A percentile compares a stretch with the other conserved stretches of the same genome.
Evolutionary conservation across 495 filamentous ascomycete genomes (phyloP).

Genomic region (Aspergillus egyptiacus): DNA sequence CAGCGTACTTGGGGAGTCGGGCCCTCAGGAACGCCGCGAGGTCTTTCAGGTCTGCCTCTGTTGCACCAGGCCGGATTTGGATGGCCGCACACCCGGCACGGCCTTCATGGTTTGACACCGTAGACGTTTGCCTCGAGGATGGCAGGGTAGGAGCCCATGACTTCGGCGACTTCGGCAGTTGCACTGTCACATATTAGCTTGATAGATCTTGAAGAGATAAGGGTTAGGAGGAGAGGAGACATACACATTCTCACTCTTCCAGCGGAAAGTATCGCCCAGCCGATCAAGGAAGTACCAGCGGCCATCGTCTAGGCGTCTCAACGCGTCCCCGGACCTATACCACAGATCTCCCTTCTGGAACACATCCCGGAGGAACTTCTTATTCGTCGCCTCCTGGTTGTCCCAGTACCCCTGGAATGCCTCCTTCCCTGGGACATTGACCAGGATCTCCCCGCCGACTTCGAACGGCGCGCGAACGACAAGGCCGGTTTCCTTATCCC

Average conservation of each 20-base stretch:
- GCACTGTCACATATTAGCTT: conserved; percentile 22
- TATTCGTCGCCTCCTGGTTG: conserved; percentile 58
- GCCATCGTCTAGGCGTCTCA: conserved; percentile 59
- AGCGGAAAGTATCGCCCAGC: conserved; percentile 74
- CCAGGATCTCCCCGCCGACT: conserved; percentile 69
- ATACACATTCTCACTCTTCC: conserved; percentile 79
- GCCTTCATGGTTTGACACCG: conserved; percentile 66
- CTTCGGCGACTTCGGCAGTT: conserved; percentile 68
- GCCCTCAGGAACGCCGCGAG: conserved; percentile 48
- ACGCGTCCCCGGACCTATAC: conserved; percentile 69
- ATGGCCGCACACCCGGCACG: conserved; percentile 64
- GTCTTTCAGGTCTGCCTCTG: conserved; percentile 42
- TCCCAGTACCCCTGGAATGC: conserved; percentile 67
- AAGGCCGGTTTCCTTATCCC: conserved; percentile 62
- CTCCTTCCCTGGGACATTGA: conserved; percentile 52
- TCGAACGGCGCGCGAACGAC: conserved; percentile 57
- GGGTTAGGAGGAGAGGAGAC: conserved; percentile 3
- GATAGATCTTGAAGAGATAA: background rate
- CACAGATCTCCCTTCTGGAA: conserved; percentile 70
- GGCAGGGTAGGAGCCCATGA: conserved; percentile 58
- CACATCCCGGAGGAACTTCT: conserved; percentile 65
- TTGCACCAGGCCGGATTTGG: conserved; percentile 32
- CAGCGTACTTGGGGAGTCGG: conserved; percentile 66
- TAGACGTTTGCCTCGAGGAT: conserved; percentile 75
- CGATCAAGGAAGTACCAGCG: conserved; percentile 75